These are phyloP conservation scores for Yamadazyma takamatsuzukensis DNA, from an alignment of 805 yeast genomes.

Conservation along the genomic window DNA sequence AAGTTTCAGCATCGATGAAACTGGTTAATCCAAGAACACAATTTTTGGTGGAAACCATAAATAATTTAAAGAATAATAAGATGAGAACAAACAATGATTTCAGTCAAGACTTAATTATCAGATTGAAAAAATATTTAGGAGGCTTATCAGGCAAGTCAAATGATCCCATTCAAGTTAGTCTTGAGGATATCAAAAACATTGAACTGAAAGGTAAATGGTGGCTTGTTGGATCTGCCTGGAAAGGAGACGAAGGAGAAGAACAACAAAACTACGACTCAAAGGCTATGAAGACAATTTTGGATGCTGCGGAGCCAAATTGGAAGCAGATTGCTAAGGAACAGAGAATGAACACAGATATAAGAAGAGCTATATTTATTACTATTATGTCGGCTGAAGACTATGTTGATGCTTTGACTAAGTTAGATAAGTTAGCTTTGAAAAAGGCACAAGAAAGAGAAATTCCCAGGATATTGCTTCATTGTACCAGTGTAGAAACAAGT, in stretches of 20 bases:
- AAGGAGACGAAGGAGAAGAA: slow-evolving; percentile 46
- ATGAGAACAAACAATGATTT: slow-evolving; percentile 53
- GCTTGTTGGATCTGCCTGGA: slow-evolving; percentile 98
- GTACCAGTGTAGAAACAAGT: slow-evolving; percentile 75
- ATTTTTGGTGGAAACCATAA: slow-evolving; percentile 80
- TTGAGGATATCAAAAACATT: slow-evolving; percentile 75
- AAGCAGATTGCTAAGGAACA: slow-evolving; percentile 77
- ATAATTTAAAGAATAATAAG: slow-evolving; percentile 84
- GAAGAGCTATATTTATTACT: slow-evolving; percentile 90
- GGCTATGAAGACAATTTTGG: slow-evolving; percentile 59
- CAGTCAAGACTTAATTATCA: slow-evolving; percentile 47
- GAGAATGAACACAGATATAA: slow-evolving; percentile 91
- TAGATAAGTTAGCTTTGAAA: slow-evolving; percentile 77
- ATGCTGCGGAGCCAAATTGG: slow-evolving; percentile 81
- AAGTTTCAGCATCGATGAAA: slow-evolving; percentile 31
- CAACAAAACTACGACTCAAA: slow-evolving; percentile 29
- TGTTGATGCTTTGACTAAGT: slow-evolving; percentile 76
- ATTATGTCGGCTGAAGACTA: slow-evolving; percentile 94
- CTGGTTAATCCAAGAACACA: slow-evolving; percentile 60
- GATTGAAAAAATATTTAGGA: slow-evolving; percentile 65
- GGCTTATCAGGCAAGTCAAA: slow-evolving; percentile 42
- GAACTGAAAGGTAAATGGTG: slow-evolving; percentile 96
- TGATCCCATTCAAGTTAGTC: slow-evolving; percentile 81
- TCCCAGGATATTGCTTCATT: slow-evolving; percentile 79
- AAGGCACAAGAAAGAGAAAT: slow-evolving; percentile 82